Base-by-base conservation (phyloP, 2,329 filamentous ascomycete species). In the Neopestalotiopsis rosae region DNA sequence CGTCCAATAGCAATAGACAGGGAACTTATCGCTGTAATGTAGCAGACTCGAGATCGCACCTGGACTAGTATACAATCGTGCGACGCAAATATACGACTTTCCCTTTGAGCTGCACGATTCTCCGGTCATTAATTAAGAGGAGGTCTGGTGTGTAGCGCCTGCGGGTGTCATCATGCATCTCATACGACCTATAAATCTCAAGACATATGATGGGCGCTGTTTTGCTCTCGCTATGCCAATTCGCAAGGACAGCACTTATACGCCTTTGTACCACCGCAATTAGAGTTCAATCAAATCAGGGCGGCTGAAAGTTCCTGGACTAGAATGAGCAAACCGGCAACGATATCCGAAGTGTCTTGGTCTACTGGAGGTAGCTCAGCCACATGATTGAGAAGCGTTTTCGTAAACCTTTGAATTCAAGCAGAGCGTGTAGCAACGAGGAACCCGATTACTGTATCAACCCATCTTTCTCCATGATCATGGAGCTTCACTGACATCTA, bases 121-220 rank as follows among this genome's bases (percentile, higher is more conserved):
- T 28, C 24, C 24, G 24, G 24, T 3, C 24, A 28, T 28, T 28
- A 28, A 3, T 28, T 28, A 3, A 28, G 24, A 3, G 4, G 24
- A 28, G 24, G 0, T 28, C 24, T 28, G 24, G 24, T 28, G 24
- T 28, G 24, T 28, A 28, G 24, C 24, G 24, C 24, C 24, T 28
- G 3, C 24, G 24, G 24, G 24, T 28, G 24, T 28, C 24, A 28
- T 28, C 24, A 28, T 28, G 5, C 17, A 3, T 52, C 45, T 52
- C 6, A n/a, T 20, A 1, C 10, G 34, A 52, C 6, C 45, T 20
- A 6, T 20, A 10, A 52, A 20, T 9, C 4, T 52, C 45, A 10
- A 52, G 45, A 52, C 45, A 52, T 52, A 52, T 52, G 45, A 52
- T 52, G 45, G 9, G 45, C 45, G 45, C n/a, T 52, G 45, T 52